Evolutionary conservation across 768 basidiomycete genomes (phyloP).

Genomic region (Mycena amicta): DNA sequence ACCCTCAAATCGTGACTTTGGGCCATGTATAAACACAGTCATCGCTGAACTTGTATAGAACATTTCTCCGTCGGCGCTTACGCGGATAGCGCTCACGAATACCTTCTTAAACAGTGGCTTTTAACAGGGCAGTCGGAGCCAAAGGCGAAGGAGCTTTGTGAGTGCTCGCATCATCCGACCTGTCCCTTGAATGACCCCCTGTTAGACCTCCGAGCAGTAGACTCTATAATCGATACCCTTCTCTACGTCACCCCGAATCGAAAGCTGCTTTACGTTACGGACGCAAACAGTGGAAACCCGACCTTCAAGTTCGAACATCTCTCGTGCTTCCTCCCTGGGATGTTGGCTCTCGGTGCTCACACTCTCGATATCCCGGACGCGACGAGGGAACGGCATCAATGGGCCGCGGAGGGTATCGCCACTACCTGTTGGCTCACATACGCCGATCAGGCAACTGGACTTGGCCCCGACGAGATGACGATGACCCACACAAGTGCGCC

Average conservation of each 20-base stretch:
- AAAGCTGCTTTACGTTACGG: constrained; percentile 65
- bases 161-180: too few species aligned
- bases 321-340: constrained; percentile 69
- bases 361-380: constrained; percentile 41
- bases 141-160: constrained; percentile 55
- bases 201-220: constrained; percentile 49
- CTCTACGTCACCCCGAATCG: constrained; percentile 60
- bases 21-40: too few species aligned
- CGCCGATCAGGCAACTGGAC: constrained; percentile 61
- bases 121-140: constrained; percentile 48
- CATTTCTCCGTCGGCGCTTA: constrained; percentile 57
- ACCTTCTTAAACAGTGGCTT: constrained; percentile 67
- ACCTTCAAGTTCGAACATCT: constrained; percentile 62
- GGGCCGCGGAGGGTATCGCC: constrained; percentile 65
- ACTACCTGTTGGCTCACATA: constrained; percentile 66
- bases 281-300: constrained; percentile 38
- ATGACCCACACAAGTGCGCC: constrained; percentile 31
- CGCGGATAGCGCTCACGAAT: constrained; percentile 70
- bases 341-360: constrained; percentile 64
- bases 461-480: constrained; percentile 59
- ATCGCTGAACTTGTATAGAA: constrained; percentile 25
- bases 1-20: constrained; percentile 45
- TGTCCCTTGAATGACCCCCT: background rate
- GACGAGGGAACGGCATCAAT: constrained; percentile 50
- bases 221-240: constrained; percentile 58